Conservation (phyloP, 208 protist genomes). For the Wallacemonas rigidus region DNA sequence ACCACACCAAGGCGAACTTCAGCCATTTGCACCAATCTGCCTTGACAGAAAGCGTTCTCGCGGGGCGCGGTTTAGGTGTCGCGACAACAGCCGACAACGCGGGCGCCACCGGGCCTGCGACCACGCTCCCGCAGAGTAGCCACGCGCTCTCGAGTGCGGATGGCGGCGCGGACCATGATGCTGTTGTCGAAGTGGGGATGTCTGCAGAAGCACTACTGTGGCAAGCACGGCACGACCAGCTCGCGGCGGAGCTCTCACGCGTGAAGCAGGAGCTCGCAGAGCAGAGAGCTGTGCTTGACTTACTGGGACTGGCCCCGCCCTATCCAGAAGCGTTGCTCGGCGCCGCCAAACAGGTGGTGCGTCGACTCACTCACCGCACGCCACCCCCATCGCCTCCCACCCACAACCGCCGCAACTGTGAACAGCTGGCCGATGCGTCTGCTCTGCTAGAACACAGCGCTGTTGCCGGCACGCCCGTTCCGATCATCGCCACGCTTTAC, state of each 20-base stretch:
- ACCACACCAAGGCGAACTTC: not conserved
- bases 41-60: not conserved
- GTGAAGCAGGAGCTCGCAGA: slow-evolving; percentile 57
- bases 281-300: slow-evolving; percentile 65
- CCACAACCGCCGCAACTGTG: slow-evolving; percentile 13
- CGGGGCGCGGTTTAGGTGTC: not conserved
- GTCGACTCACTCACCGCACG: slow-evolving; percentile 14
- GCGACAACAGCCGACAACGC: not conserved
- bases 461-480: slow-evolving; percentile 7
- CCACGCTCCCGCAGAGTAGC: not conserved
- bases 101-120: not conserved
- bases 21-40: not conserved
- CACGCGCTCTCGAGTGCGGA: no score
- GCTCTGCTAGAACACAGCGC: not conserved
- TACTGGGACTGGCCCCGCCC: slow-evolving; percentile 54
- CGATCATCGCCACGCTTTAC: slow-evolving; percentile 15
- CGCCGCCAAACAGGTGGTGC: slow-evolving; percentile 20
- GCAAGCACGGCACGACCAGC: slow-evolving; percentile 26
- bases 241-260: slow-evolving; percentile 44
- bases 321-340: slow-evolving; percentile 35
- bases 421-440: not conserved
- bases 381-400: not conserved
- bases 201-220: slow-evolving; percentile 16
- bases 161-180: not conserved
- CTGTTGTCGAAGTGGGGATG: not conserved